A percentile compares a stretch with the other conserved stretches of the same genome.
phyloP scores from a whole-genome alignment of 805 yeast genomes.

The Phaffomyces antillensis region DNA sequence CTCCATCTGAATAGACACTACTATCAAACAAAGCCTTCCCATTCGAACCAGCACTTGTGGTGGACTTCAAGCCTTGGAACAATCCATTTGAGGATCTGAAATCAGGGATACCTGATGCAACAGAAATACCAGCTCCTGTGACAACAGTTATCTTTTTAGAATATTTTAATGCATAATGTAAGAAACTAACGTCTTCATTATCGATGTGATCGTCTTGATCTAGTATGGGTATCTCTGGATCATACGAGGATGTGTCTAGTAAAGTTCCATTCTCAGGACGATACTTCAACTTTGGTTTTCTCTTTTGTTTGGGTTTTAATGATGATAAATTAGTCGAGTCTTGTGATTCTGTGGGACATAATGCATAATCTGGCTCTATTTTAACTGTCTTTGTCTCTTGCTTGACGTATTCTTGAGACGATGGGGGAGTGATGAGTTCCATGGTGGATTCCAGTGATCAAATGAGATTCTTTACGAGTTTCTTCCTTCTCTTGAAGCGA shows the following conservation, averaged over 20 bases:
- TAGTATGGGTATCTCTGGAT: slow-evolving; percentile 19
- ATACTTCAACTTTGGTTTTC: slow-evolving; percentile 40
- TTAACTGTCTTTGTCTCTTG: background rate
- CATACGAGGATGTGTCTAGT: slow-evolving; percentile 28
- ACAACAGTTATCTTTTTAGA: slow-evolving; percentile 57
- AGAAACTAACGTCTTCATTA: slow-evolving; percentile 37
- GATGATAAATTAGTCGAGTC: background rate
- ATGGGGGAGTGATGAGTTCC: slow-evolving; percentile 22
- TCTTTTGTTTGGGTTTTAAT: slow-evolving; percentile 9
- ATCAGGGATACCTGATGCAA: slow-evolving; percentile 87
- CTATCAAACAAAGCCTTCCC: slow-evolving; percentile 79
- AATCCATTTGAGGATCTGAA: slow-evolving; percentile 77
- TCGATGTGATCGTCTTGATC: slow-evolving; percentile 29
- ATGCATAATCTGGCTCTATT: background rate
- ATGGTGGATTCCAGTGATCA: background rate
- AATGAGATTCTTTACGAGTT: too few relatives aligned
- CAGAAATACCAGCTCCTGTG: slow-evolving; percentile 91
- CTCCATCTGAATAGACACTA: slow-evolving; percentile 59
- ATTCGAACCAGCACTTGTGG: slow-evolving; percentile 30
- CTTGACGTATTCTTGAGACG: slow-evolving; percentile 15
- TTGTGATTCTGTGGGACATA: background rate
- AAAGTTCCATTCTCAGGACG: slow-evolving; percentile 42
- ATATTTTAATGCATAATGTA: slow-evolving; percentile 45
- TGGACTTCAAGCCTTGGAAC: slow-evolving; percentile 44
- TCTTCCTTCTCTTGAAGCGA: too few relatives aligned